Base-by-base conservation (phyloP, 2,329 filamentous ascomycete genomes). In the Colletotrichum somersetense region DNA sequence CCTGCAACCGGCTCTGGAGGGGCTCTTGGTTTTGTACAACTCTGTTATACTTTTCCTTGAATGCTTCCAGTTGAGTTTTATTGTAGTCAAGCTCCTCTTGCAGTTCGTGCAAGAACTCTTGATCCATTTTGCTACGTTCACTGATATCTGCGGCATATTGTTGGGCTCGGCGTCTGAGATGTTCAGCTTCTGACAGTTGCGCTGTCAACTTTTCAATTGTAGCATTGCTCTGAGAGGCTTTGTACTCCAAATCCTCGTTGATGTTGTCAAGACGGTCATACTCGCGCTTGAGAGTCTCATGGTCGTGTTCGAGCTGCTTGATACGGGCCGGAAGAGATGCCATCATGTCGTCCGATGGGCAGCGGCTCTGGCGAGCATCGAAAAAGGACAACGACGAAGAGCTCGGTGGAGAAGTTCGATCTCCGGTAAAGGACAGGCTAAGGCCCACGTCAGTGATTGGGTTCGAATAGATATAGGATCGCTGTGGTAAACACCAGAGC, bases 31-130 rank as follows among this genome's bases (percentile, higher is more conserved):
- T 72, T 14, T 53, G 18, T 3, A 50, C 38, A 2, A 40, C 55
- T 10, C 55, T 61, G 11, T n/a, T 14, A n/a, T 70, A 44, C 66
- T 70, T 72, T 26, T 16, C 58, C 55, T 59, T 65, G 55, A 70
- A 65, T 40, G 38, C 42, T 6, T 23, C 38, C 7, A 72, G 26
- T 40, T 65, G 53, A 3, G 55, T n/a, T 26, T 65, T 42, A 14
- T 26, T 52, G 14, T 50, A 35, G 5, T 55, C 61, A 11, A 55
- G 46, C 2, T 59, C 70, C 2, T 56, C 40, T 18, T 65, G 58
- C 18, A 70, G 20, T 5, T 38, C 18, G 2, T 20, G 33, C 0
- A 65, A 5, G n/a, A 26, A 53, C 8, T 40, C 53, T 8, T 57
- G 42, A 42, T 61, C 59, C 33, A 48, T 16, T 2, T 53, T 35